These are phyloP conservation scores for Apophysomyces trapeziformis DNA, from an alignment of 371 early-diverging fungal species.

Conservation along the genomic window DNA sequence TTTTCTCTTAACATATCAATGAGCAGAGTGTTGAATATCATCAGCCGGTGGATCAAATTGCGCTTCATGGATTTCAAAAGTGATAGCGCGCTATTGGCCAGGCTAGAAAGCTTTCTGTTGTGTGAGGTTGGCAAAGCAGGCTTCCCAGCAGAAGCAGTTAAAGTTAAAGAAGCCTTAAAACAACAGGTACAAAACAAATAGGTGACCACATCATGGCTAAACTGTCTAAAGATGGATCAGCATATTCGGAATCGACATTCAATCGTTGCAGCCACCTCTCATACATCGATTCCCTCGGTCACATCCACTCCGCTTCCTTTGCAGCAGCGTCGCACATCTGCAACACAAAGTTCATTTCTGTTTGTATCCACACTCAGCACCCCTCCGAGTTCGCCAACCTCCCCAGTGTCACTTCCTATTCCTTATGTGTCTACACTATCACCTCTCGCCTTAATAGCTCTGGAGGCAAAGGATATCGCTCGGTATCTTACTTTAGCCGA, in stretches of 20 bases:
- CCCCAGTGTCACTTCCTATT: background rate
- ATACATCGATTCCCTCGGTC: conserved; percentile 26
- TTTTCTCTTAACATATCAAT: background rate
- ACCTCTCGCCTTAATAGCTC: conserved; percentile 12
- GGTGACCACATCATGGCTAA: background rate
- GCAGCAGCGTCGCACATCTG: conserved; percentile 26
- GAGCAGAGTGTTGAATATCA: conserved; percentile 62
- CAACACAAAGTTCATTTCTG: conserved; percentile 27
- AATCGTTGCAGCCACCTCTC: conserved; percentile 24
- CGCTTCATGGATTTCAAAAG: conserved; percentile 66
- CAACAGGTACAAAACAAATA: conserved; percentile 23
- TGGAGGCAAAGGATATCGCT: conserved; percentile 38
- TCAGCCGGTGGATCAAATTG: conserved; percentile 70
- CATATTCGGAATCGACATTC: conserved; percentile 28
- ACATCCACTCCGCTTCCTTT: conserved; percentile 13
- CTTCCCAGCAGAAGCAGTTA: conserved; percentile 36
- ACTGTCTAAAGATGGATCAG: conserved; percentile 15
- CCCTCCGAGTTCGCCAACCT: conserved; percentile 42
- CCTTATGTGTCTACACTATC: conserved; percentile 2
- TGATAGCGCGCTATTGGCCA: conserved; percentile 41
- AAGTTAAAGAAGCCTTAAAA: conserved; percentile 37
- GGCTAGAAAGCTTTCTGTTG: conserved; percentile 39
- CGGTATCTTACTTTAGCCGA: conserved; percentile 48
- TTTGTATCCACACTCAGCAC: conserved; percentile 31
- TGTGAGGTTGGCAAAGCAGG: conserved; percentile 38